These are phyloP conservation scores for Trametes cinnabarina DNA, from an alignment of 768 basidiomycete species.

Conservation along the genomic window DNA sequence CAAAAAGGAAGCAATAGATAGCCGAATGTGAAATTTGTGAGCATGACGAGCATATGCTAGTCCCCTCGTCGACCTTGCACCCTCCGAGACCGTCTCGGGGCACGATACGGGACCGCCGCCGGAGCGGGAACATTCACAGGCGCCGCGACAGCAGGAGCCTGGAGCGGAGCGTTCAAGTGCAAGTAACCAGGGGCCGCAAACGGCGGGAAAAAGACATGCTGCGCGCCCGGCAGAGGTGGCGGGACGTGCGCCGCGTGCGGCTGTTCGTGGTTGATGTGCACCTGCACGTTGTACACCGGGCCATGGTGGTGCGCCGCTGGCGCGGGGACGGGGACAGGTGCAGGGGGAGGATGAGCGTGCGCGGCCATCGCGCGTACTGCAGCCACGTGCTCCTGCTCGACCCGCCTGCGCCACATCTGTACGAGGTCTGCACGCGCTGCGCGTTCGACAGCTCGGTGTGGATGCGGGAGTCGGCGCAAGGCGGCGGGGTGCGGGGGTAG, in stretches of 20 bases:
- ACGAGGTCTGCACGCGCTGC: neutral
- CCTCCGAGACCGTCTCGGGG: neutral
- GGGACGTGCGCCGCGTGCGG: neutral
- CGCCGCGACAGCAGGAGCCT: neutral
- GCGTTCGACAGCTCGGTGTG: neutral
- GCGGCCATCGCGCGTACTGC: neutral
- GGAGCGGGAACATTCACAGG: neutral
- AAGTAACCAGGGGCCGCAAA: neutral
- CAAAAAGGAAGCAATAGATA: no score
- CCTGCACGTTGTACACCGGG: conserved; percentile 12
- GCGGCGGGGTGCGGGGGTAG: neutral
- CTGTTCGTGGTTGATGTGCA: conserved; percentile 9
- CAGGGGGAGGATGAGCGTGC: neutral
- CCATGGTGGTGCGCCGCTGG: neutral
- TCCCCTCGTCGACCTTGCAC: neutral
- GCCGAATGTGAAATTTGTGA: no score
- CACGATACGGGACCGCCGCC: neutral
- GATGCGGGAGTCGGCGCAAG: neutral
- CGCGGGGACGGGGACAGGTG: neutral
- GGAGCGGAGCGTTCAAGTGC: neutral
- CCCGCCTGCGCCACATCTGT: neutral
- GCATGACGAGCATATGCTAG: no score
- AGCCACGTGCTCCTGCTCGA: neutral
- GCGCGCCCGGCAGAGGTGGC: neutral
- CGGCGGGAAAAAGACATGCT: neutral